Base-by-base conservation (phyloP, 495 filamentous ascomycete genomes). In the Ascobolus immersus region DNA sequence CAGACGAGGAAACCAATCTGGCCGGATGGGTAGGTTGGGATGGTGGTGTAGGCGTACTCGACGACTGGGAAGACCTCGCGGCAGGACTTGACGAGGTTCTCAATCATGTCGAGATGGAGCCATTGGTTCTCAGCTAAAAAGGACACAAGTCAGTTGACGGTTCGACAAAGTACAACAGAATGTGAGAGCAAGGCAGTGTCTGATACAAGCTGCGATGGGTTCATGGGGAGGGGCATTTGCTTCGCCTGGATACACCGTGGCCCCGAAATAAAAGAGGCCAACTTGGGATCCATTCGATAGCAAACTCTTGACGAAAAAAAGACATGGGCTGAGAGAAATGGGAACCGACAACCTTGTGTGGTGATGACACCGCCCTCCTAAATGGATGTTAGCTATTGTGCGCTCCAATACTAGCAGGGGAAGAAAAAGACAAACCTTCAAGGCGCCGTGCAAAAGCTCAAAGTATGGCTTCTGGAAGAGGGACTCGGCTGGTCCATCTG, bases 1-100 rank as follows among this genome's bases (percentile, higher is more conserved):
- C 86, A 94, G 42, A 99, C 78, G 80, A 94, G 91, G 71, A 94
- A 99, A 54, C 89, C 89, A 51, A 99, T 99, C 64, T 93, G 84
- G 54, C 89, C 89, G 37, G 77, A 86, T 37, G 89, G 89, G 64
- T 99, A 99, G 49, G 89, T 99, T 36, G 89, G 89, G 59, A 94
- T 99, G 48, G 84, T 93, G 44, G 89, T 94, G 70, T 91, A 99
- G 42, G 77, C 89, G 64, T 94, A 99, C 59, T 94, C 89, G 53
- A 72, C 89, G 37, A 73, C 72, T 32, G 89, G 82, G 71, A 99
- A 99, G 55, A 99, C 77, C 58, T 92, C 78, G 43, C 71, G 69
- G 72, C 89, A 94, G 47, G 80, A 61, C 65, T 93, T 89, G 65
- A 84, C 86, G 42, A 99, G 71, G 55, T 77, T 61, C 44, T 65